Conservation (phyloP, 1,284 basidiomycete species). For the Sporisorium scitamineum region DNA sequence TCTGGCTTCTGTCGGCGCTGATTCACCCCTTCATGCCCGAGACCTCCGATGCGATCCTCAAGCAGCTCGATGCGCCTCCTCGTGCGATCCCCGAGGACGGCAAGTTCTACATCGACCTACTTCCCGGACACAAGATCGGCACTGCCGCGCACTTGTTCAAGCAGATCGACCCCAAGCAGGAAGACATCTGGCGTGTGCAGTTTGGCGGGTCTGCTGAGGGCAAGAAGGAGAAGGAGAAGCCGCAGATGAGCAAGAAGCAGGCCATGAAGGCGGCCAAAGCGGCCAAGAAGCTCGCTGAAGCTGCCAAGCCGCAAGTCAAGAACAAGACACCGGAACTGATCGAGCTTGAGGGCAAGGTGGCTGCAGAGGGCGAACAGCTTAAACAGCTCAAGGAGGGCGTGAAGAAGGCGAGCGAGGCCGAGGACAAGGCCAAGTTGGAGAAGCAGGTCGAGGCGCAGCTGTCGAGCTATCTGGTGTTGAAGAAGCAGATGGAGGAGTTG, state of each 20-base stretch:
- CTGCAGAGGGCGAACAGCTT: slow-evolving; percentile 55
- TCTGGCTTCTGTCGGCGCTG: slow-evolving; percentile 87
- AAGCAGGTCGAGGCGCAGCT: slow-evolving; percentile 32
- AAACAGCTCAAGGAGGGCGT: slow-evolving; percentile 55
- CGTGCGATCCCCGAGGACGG: slow-evolving; percentile 74
- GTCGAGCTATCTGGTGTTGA: slow-evolving; percentile 28
- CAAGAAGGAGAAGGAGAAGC: slow-evolving; percentile 43
- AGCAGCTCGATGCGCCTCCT: slow-evolving; percentile 89
- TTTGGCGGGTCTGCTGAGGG: slow-evolving; percentile 77
- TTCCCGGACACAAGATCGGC: slow-evolving; percentile 87
- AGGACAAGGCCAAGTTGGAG: slow-evolving; percentile 53
- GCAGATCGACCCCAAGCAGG: slow-evolving; percentile 91
- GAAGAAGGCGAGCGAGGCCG: slow-evolving; percentile 41
- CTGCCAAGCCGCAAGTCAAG: slow-evolving; percentile 48
- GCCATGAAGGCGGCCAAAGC: slow-evolving; percentile 65
- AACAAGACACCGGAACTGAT: slow-evolving; percentile 61
- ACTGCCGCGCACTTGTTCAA: slow-evolving; percentile 92
- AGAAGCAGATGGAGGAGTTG: slow-evolving; percentile 43
- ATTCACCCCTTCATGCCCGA: slow-evolving; percentile 97
- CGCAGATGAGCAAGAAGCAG: slow-evolving; percentile 65
- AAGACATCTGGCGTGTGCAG: slow-evolving; percentile 81
- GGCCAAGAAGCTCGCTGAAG: slow-evolving; percentile 58
- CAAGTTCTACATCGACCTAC: slow-evolving; percentile 79
- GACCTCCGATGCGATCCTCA: slow-evolving; percentile 83
- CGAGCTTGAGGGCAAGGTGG: slow-evolving; percentile 53